Evolutionary conservation across 352 stramenopile species (phyloP), one percentile per base, ranked within the genome.

Genomic region (Elongisporangium undulatum): DNA sequence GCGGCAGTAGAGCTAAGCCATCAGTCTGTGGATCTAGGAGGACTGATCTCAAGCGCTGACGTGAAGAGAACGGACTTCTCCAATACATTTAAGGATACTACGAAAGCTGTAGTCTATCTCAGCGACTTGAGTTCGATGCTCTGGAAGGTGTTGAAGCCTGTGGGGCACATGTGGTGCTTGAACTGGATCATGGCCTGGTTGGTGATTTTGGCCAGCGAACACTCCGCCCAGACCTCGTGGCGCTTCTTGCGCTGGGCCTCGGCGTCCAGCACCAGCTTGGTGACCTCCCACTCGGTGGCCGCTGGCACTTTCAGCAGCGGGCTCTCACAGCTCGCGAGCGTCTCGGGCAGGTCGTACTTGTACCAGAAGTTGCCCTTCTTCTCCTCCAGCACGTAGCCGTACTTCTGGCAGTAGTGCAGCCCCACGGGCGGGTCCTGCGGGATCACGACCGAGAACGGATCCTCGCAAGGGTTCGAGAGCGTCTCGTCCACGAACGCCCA

Each of bases 361-460:
- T 82, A 85, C 62, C 76, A 83, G 48, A 80, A 68, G 53, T 77
- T 71, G 7, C 73, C 74, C 19, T 78, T 64, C 51, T 71, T 66
- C 13, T 77, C 58, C 13, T 66, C 67, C 55, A 77, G 61, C 17
- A 79, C 63, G 38, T 77, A 78, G 52, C 76, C 75, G 24, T 80
- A 83, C 53, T 77, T 69, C 58, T 78, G 77, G 51, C 70, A 85
- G 58, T 85, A 87, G 62, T 87, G 77, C 29, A 86, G 60, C 5
- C 58, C 67, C 51, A 81, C 69, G 10, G 74, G 77, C 49, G 77
- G 68, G 20, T 75, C 63, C 8, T 26, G 26, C 1, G 77, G 77
- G 49, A 86, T 63, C 24, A 74, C 74, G 8, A 86, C 67, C 13
- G 64, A 58, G 10, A 54, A 56, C 29, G 50, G 38, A 39, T 82